A percentile compares a stretch with the other conserved stretches of the same genome.
Conservation (phyloP, 805 yeast species). For the Isabelozyma rhagii region DNA sequence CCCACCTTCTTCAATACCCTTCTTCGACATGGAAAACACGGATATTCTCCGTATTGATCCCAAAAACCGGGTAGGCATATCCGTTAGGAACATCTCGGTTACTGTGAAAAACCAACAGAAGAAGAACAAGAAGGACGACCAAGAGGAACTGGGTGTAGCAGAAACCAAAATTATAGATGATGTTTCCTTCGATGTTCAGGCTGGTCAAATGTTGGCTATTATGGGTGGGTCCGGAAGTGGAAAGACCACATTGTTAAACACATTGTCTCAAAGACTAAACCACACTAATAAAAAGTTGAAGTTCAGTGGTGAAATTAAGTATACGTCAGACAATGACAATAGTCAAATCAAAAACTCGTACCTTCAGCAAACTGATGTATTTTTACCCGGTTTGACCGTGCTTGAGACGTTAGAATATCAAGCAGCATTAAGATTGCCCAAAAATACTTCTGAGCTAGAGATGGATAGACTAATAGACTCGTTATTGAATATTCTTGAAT, state of each 20-base stretch:
- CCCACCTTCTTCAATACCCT: too few relatives aligned
- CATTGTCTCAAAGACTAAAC: conserved; percentile 51
- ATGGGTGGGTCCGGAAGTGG: conserved; percentile 90
- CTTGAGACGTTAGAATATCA: conserved; percentile 67
- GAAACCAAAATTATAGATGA: conserved; percentile 28
- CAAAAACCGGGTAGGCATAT: conserved; percentile 38
- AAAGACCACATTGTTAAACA: conserved; percentile 75
- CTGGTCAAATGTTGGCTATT: conserved; percentile 70
- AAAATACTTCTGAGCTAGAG: conserved; percentile 38
- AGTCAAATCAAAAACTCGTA: conserved; percentile 48
- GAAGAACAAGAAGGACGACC: conserved; percentile 1
- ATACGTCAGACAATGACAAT: conserved; percentile 7
- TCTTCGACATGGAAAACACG: conserved; percentile 34
- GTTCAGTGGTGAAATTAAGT: conserved; percentile 43
- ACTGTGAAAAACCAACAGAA: conserved; percentile 6
- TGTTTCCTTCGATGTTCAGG: conserved; percentile 56
- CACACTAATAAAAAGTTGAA: conserved; percentile 36
- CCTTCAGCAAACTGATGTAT: conserved; percentile 71
- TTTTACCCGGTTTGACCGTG: conserved; percentile 69
- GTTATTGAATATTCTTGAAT: conserved; percentile 60
- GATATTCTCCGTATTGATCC: conserved; percentile 21
- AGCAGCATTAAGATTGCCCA: conserved; percentile 66
- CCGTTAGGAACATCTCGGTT: conserved; percentile 16
- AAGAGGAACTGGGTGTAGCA: background rate
- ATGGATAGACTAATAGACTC: conserved; percentile 53